phyloP scores from a whole-genome alignment of 2,329 filamentous ascomycete species.

The Ceratocystis albifundus region DNA sequence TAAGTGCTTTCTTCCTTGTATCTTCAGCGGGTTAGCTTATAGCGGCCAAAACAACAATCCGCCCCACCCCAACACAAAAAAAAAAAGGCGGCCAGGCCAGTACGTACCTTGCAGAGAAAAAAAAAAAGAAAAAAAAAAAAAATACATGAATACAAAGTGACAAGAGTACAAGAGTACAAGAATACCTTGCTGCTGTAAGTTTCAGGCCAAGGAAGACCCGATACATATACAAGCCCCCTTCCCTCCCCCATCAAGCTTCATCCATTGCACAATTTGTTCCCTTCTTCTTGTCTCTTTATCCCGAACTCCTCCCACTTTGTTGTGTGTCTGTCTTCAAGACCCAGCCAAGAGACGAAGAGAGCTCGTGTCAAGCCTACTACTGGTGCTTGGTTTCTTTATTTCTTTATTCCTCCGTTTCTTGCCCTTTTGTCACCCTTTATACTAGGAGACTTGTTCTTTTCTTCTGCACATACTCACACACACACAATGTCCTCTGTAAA shows the following conservation, averaged over 20 bases:
- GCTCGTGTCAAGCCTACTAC: too few species aligned
- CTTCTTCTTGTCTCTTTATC: neutral
- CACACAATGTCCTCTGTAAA: conserved; percentile 27
- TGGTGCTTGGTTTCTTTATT: neutral
- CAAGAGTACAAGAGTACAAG: neutral
- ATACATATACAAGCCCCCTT: neutral
- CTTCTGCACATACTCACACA: too few species aligned
- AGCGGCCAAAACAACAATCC: conserved; percentile 9
- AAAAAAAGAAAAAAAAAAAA: conserved; percentile 11
- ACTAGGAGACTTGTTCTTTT: too few species aligned
- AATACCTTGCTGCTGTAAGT: neutral
- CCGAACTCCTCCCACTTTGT: neutral
- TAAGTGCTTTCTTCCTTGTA: too few species aligned
- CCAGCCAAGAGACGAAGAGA: too few species aligned
- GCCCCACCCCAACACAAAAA: conserved; percentile 16
- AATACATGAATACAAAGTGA: neutral
- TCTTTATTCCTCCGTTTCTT: conserved; percentile 11
- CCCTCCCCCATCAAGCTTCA: neutral
- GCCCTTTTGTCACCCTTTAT: neutral
- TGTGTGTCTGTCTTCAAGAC: too few species aligned
- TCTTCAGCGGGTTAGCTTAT: neutral
- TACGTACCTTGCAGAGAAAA: conserved; percentile 1
- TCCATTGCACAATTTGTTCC: neutral
- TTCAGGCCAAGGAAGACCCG: neutral
- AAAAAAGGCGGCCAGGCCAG: neutral